Evolutionary conservation across 768 basidiomycete genomes (phyloP).

Genomic region (Trametes elegans): DNA sequence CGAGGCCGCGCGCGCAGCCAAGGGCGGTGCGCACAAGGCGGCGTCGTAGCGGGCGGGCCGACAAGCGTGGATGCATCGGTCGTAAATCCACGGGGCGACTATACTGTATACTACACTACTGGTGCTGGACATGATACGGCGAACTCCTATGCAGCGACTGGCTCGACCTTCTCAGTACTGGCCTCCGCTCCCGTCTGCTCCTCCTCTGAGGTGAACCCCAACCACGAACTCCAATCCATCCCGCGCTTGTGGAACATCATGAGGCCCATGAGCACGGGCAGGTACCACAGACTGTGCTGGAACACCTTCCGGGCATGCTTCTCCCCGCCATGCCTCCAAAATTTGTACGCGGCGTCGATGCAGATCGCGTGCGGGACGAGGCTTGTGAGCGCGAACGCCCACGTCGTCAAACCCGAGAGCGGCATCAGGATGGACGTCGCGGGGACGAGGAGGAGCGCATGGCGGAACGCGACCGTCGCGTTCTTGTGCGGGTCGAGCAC

Average conservation of each 20-base stretch:
- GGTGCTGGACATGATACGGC: not conserved
- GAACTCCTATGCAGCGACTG: no score
- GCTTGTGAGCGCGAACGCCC: conserved; percentile 79
- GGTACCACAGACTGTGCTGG: conserved; percentile 82
- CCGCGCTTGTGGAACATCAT: conserved; percentile 96
- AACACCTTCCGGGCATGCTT: conserved; percentile 77
- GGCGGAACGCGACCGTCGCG: conserved; percentile 80
- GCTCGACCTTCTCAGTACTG: not conserved
- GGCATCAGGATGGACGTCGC: conserved; percentile 81
- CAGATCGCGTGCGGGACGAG: conserved; percentile 74
- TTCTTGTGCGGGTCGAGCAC: conserved; percentile 78
- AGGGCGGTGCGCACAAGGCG: conserved; percentile 9
- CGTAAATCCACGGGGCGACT: not conserved
- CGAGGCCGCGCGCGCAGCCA: conserved; percentile 33
- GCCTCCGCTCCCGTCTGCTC: conserved; percentile 1
- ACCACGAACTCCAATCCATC: conserved; percentile 70
- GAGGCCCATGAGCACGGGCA: conserved; percentile 84
- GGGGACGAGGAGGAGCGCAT: conserved; percentile 72
- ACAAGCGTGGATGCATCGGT: not conserved
- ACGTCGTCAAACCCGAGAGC: conserved; percentile 89
- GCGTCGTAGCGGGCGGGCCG: no score
- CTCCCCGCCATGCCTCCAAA: conserved; percentile 71
- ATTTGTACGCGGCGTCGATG: conserved; percentile 65
- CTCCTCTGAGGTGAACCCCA: conserved; percentile 33
- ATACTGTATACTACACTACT: conserved; percentile 6